Evolutionary conservation across 2,329 filamentous ascomycete species (phyloP), one percentile per base, ranked within the genome.

Genomic region (Fusarium penzigii): DNA sequence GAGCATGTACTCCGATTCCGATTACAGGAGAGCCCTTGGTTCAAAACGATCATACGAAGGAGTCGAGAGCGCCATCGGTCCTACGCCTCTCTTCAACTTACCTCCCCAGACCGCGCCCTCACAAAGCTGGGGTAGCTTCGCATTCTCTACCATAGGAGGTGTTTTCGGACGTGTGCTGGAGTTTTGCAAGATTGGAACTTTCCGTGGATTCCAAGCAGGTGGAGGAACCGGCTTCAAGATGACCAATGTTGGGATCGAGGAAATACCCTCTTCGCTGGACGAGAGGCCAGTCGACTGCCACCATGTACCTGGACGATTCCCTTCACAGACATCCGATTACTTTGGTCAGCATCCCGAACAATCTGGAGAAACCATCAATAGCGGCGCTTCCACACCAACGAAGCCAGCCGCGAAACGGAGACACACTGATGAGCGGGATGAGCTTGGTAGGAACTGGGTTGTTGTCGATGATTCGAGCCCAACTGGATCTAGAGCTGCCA

Each of bases 171-270:
- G 87, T 65, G 85, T 96, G 1, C 92, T 90, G 82, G 83, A 92
- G 61, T 94, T 96, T 64, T 96, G 92, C 75, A 89, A 78, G 68
- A 75, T 76, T 0, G 84, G 81, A 9, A 83, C 88, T 0, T 95
- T 97, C 65, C 81, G 82, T 49, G 92, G 92, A 0, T 97, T 97
- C 69, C 86, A 92, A 56, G 91, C 92, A 12, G 93, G 92, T 8
- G 90, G 88, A 3, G 93, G 92, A 9, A 78, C 78, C 53, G 85
- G 84, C 25, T 96, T 92, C 65, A 75, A 81, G 7, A 74, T 90
- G 60, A 57, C 56, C 16, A 52, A 56, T 13, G 61, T 52, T 8
- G 55, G 55, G n/a, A 41, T 65, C 13, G 51, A 62, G 40, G 64
- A 68, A 42, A 44, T 56, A 39, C 47, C 51, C 10, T 36, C 32